phyloP scores from a whole-genome alignment of 1,284 basidiomycete species.

The Sanghuangporus weigelae region DNA sequence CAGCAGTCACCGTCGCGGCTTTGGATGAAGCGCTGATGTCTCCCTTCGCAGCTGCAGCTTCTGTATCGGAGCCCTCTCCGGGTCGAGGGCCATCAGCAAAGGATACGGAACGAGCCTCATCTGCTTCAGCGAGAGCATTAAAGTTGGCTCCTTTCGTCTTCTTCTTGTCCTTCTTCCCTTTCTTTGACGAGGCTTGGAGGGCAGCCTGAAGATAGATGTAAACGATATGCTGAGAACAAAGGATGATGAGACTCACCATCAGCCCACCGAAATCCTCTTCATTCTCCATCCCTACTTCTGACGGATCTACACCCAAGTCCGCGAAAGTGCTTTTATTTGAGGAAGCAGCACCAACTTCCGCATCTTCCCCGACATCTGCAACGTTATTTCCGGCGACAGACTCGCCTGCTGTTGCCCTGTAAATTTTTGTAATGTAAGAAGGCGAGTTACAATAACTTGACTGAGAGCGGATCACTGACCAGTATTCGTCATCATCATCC shows the following conservation, averaged over 20 bases:
- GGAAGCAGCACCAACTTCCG: background rate
- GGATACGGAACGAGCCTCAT: slow-evolving; percentile 25
- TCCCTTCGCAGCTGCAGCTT: slow-evolving; percentile 31
- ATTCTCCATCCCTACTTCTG: slow-evolving; percentile 54
- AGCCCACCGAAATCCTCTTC: slow-evolving; percentile 66
- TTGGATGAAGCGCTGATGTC: slow-evolving; percentile 34
- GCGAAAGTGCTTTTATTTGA: background rate
- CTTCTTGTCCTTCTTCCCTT: slow-evolving; percentile 66
- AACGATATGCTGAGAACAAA: background rate
- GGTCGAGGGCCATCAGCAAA: slow-evolving; percentile 32
- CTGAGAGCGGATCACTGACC: slow-evolving; percentile 38
- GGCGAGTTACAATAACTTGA: slow-evolving; percentile 17
- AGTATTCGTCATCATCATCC: slow-evolving; percentile 73
- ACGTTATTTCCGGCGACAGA: slow-evolving; percentile 44
- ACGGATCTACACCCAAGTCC: slow-evolving; percentile 23
- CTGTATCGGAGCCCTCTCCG: slow-evolving; percentile 32
- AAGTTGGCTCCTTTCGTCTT: slow-evolving; percentile 30
- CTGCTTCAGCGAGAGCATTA: slow-evolving; percentile 25
- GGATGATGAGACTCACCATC: background rate
- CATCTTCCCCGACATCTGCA: slow-evolving; percentile 24
- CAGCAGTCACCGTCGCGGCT: slow-evolving; percentile 50
- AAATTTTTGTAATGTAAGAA: slow-evolving; percentile 10
- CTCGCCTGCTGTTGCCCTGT: slow-evolving; percentile 66
- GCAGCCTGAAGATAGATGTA: slow-evolving; percentile 29
- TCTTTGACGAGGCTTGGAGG: slow-evolving; percentile 50